Evolutionary conservation across 2,329 filamentous ascomycete genomes (phyloP).

Genomic region (Colletotrichum higginsianum): DNA sequence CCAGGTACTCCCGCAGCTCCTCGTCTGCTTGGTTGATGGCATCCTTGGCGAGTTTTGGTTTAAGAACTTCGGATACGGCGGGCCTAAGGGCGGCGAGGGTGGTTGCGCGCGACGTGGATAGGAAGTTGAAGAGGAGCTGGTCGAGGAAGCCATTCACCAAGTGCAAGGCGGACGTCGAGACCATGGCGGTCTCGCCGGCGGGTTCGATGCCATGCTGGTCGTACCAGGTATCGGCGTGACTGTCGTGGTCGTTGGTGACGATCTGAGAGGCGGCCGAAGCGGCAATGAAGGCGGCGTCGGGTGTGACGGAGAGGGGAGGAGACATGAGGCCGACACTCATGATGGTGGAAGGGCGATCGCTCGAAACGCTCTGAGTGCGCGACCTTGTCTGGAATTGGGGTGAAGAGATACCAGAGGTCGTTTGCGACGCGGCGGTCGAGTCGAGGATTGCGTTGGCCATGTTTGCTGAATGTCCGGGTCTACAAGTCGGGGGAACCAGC

Average conservation of each 20-base stretch:
- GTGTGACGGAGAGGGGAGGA: constrained; percentile 78
- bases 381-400: constrained; percentile 57
- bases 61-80: constrained; percentile 88
- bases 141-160: constrained; percentile 95
- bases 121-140: constrained; percentile 90
- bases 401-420: constrained; percentile 53
- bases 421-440: constrained; percentile 48
- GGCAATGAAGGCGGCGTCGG: constrained; percentile 89
- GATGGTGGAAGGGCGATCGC: constrained; percentile 76
- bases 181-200: constrained; percentile 77
- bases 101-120: constrained; percentile 85
- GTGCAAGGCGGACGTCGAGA: constrained; percentile 80
- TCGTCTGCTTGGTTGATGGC: constrained; percentile 88
- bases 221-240: constrained; percentile 78
- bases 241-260: constrained; percentile 89
- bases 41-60: constrained; percentile 88
- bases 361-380: constrained; percentile 76
- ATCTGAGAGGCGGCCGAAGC: constrained; percentile 91
- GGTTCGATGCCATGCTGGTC: constrained; percentile 78
- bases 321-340: constrained; percentile 72
- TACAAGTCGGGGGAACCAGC: constrained; percentile 31
- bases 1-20: constrained; percentile 89
- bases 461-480: constrained; percentile 27
- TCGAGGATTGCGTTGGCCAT: constrained; percentile 41
- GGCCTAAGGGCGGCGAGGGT: constrained; percentile 81